These are phyloP conservation scores for Aspergillus fumigatiaffinis DNA, from an alignment of 2,329 filamentous ascomycete species.

Conservation along the genomic window DNA sequence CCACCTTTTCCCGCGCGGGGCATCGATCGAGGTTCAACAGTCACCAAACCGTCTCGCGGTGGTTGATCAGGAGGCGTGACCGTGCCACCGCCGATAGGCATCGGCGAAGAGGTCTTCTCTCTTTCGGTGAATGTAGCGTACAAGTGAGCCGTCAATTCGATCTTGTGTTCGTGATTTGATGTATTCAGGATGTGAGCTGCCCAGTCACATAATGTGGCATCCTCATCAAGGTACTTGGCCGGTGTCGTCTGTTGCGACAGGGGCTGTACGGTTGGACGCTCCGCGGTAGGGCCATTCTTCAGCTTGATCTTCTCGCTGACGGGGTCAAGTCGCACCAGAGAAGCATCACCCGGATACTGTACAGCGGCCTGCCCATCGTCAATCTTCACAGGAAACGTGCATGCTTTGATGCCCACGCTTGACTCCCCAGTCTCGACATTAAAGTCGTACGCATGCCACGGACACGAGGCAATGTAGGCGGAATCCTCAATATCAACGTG, in stretches of 20 bases:
- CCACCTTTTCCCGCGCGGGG: constrained; percentile 42
- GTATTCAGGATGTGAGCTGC: constrained; percentile 46
- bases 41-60: constrained; percentile 38
- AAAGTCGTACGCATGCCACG: constrained; percentile 50
- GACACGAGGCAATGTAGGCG: constrained; percentile 45
- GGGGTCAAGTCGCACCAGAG: constrained; percentile 33
- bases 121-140: constrained; percentile 40
- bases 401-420: constrained; percentile 46
- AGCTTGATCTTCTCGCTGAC: constrained; percentile 46
- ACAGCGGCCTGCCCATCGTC: constrained; percentile 34
- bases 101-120: constrained; percentile 38
- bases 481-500: constrained; percentile 48
- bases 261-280: background rate
- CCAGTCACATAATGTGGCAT: constrained; percentile 47
- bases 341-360: constrained; percentile 28
- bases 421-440: constrained; percentile 49
- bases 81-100: constrained; percentile 40
- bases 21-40: constrained; percentile 40
- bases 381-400: constrained; percentile 43
- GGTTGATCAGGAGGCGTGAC: constrained; percentile 38
- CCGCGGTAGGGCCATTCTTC: constrained; percentile 22
- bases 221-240: constrained; percentile 35
- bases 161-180: constrained; percentile 45
- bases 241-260: constrained; percentile 8
- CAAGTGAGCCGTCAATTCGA: constrained; percentile 44